These are phyloP conservation scores for Paramecium pentaurelia DNA, from an alignment of 73 alveolate genomes.

Conservation along the genomic window DNA sequence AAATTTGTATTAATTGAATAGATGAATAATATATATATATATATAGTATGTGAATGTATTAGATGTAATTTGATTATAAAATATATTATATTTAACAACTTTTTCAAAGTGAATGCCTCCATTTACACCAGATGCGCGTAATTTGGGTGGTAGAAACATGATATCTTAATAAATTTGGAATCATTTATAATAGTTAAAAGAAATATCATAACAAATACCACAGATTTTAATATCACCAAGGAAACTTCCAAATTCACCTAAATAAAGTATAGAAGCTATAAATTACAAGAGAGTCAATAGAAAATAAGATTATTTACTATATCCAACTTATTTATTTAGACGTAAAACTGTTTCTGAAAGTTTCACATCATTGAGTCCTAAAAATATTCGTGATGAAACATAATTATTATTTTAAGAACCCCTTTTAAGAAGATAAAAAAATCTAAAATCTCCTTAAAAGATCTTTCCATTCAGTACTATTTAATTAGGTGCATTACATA, in stretches of 20 bases:
- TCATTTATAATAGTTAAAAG: background rate
- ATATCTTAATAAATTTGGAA: slow-evolving; percentile 24
- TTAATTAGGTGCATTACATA: background rate
- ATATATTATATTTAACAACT: background rate
- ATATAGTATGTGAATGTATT: background rate
- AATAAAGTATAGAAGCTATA: background rate
- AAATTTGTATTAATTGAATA: too few relatives aligned
- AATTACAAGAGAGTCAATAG: background rate
- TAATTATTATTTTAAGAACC: slow-evolving; percentile 23
- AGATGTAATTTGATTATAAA: background rate
- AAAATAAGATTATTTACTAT: slow-evolving; percentile 25
- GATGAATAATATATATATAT: too few relatives aligned
- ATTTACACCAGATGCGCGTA: slow-evolving; percentile 50
- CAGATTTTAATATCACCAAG: background rate
- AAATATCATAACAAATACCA: slow-evolving; percentile 30
- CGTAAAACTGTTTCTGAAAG: slow-evolving; percentile 32
- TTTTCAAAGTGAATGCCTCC: slow-evolving; percentile 41
- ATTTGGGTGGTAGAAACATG: slow-evolving; percentile 37
- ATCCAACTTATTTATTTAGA: slow-evolving; percentile 41
- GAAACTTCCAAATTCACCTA: background rate
- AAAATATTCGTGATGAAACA: slow-evolving; percentile 24
- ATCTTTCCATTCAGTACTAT: slow-evolving; percentile 37
- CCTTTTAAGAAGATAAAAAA: background rate
- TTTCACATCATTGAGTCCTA: slow-evolving; percentile 36
- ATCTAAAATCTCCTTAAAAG: background rate